These are phyloP conservation scores for Hyaloperonospora brassicae DNA, from an alignment of 352 stramenopile genomes.

Conservation along the genomic window DNA sequence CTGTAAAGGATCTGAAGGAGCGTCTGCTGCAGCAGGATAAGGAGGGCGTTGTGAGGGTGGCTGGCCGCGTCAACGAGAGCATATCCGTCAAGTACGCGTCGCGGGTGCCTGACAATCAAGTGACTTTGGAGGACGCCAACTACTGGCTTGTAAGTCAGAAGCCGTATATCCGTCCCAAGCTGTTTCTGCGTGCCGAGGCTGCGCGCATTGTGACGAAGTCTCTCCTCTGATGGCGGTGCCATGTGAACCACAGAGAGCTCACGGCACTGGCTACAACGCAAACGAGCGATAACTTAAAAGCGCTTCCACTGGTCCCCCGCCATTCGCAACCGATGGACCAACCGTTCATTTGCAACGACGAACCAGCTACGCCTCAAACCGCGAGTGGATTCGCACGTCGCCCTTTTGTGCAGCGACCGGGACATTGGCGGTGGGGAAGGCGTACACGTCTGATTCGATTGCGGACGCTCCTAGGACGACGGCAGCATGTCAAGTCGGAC, in stretches of 20 bases:
- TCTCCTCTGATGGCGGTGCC: conserved; percentile 32
- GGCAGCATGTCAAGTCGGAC: conserved; percentile 4
- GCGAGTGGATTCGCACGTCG: conserved; percentile 59
- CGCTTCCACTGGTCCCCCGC: conserved; percentile 8
- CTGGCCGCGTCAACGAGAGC: conserved; percentile 79
- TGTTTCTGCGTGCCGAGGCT: conserved; percentile 75
- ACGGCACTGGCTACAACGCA: conserved; percentile 9
- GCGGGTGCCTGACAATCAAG: conserved; percentile 54
- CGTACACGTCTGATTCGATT: conserved; percentile 69
- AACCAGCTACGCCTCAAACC: conserved; percentile 38
- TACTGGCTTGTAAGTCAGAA: conserved; percentile 83
- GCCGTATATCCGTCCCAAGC: conserved; percentile 72
- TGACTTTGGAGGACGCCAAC: conserved; percentile 74
- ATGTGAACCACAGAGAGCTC: conserved; percentile 1
- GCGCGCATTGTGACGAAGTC: conserved; percentile 80
- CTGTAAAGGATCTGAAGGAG: conserved; percentile 77
- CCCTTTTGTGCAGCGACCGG: conserved; percentile 32
- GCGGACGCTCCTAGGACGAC: conserved; percentile 21
- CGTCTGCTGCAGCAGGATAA: conserved; percentile 73
- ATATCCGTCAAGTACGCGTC: conserved; percentile 43
- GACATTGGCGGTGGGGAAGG: conserved; percentile 48
- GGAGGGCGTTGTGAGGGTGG: conserved; percentile 53
- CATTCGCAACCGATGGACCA: conserved; percentile 11
- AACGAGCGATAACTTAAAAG: conserved; percentile 27
- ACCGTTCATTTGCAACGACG: conserved; percentile 10